Base-by-base conservation (phyloP, 2,329 filamentous ascomycete genomes). In the Fonsecaea multimorphosa region DNA sequence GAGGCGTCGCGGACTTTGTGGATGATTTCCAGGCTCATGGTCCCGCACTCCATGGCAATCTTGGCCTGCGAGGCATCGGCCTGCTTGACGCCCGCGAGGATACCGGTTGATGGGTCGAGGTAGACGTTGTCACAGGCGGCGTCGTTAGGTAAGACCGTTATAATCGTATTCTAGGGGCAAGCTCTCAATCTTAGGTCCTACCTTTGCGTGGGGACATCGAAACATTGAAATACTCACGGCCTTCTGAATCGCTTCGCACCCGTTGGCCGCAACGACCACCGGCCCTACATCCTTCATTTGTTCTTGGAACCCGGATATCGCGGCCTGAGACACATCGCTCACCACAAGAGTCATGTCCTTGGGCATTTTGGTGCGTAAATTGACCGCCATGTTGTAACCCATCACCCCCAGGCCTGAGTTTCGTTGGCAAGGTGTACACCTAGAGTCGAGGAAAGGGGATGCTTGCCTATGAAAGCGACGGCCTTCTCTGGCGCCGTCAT, bases 381-480 rank as follows among this genome's bases (percentile, higher is more conserved):
- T 79, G 5, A 75, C 66, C 14, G 76, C 77, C 78, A 79, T 79
- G 34, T 75, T 76, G 49, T 77, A 78, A 44, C 77, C 77, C 77
- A 79, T 79, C 46, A 78, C 74, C 2, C 77, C 77, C 0, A 79
- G 73, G 57, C 77, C 77, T 58, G 55, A 14, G 12, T n/a, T 57
- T 58, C 40, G 55, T 58, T 58, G n/a, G 40, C 55, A 40, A 11
- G 14, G 19, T 27, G 27, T 44, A 27, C 31, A 40, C n/a, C 55
- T 2, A 40, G 32, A 49, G 19, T 27, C 1, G 32, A 36, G 32
- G 19, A 29, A 36, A 58, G 34, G 27, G n/a, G 55, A 24, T 27
- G 36, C 55, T 29, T 58, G 36, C 55, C 55, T 58, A 58, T 58
- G 36, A 58, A 58, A 12, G 55, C 55, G 14, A 58, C 29, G 55